A percentile compares a stretch with the other conserved stretches of the same genome.
Conservation (phyloP, 495 filamentous ascomycete genomes). For the Aspergillus panamensis region DNA sequence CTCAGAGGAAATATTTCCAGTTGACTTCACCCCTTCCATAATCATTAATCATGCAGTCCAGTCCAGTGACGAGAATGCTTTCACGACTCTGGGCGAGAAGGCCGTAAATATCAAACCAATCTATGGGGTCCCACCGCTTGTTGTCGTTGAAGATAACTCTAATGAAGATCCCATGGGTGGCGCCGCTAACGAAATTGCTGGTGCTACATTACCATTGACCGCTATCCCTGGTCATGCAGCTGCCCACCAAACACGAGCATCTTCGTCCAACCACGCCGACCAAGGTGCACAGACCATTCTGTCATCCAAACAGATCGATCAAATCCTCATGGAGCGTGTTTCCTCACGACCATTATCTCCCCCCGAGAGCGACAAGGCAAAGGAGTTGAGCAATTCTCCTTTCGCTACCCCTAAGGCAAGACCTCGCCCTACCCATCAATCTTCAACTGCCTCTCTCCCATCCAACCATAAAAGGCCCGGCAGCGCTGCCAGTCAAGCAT, state of each 20-base stretch:
- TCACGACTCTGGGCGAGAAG: constrained; percentile 4
- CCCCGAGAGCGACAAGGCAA: constrained; percentile 31
- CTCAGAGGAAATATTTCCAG: constrained; percentile 41
- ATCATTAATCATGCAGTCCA: constrained; percentile 21
- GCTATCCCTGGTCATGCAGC: constrained; percentile 46
- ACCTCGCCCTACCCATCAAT: constrained; percentile 36
- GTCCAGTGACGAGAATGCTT: constrained; percentile 16
- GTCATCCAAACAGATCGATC: constrained; percentile 69
- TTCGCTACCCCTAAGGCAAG: constrained; percentile 39
- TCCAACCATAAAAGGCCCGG: constrained; percentile 54
- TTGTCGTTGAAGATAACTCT: constrained; percentile 55
- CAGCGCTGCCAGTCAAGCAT: constrained; percentile 62
- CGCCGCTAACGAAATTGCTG: constrained; percentile 37
- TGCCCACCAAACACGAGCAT: constrained; percentile 27
- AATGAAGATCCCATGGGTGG: constrained; percentile 36
- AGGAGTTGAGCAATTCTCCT: constrained; percentile 34
- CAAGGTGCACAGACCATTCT: constrained; percentile 71
- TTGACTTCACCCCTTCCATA: constrained; percentile 10
- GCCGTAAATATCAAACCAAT: constrained; percentile 19
- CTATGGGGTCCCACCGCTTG: constrained; percentile 22
- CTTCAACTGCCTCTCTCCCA: constrained; percentile 31
- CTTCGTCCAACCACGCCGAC: constrained; percentile 51
- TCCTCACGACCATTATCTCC: constrained; percentile 33
- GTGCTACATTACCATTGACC: constrained; percentile 40
- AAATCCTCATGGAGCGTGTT: constrained; percentile 52